Evolutionary conservation across 108 stramenopile species (phyloP), one percentile per base, ranked within the genome.

Genomic region (Nannochloropsis salina): DNA sequence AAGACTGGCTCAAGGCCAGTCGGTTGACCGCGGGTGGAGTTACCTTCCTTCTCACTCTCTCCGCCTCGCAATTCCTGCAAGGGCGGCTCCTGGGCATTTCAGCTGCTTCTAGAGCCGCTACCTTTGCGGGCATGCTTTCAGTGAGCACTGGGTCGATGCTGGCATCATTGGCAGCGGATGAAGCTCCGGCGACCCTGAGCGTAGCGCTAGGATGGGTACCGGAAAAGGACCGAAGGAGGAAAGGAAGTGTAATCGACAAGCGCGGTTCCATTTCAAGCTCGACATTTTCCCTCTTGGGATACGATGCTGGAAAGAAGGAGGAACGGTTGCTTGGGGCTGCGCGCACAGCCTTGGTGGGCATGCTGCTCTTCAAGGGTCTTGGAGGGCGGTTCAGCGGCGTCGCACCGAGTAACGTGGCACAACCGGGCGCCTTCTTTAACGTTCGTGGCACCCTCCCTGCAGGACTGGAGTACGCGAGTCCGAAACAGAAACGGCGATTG

Each of bases 331-430:
- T 74, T 15, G 20, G 61, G 8, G 61, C n/a, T 6, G 15, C n/a
- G 61, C 61, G 61, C 20, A n/a, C 61, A 74, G 61, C 61, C 61
- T n/a, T 74, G 61, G n/a, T 74, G 61, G 61, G 61, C 20, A 74
- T 74, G 20, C 20, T 74, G 61, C 15, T 74, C 0, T 74, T 74
- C 61, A 74, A 74, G 61, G 61, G 61, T n/a, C n/a, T 74, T 74
- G 61, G 61, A n/a, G 61, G 61, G n/a, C 61, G 61, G 2, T 74
- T 74, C 61, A n/a, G 3, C n/a, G n/a, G 61, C 61, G 6, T 6
- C 3, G 61, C 61, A 4, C 61, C 61, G 15, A 74, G 61, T 74
- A n/a, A 74, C 61, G 61, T 74, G 20, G 61, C 61, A 15, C 61
- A n/a, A 15, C 61, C 61, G 61, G 61, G 61, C 15, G 61, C 61